Evolutionary conservation across 2,329 filamentous ascomycete species (phyloP), one percentile per base, ranked within the genome.

Genomic region (Beauveria sp.): DNA sequence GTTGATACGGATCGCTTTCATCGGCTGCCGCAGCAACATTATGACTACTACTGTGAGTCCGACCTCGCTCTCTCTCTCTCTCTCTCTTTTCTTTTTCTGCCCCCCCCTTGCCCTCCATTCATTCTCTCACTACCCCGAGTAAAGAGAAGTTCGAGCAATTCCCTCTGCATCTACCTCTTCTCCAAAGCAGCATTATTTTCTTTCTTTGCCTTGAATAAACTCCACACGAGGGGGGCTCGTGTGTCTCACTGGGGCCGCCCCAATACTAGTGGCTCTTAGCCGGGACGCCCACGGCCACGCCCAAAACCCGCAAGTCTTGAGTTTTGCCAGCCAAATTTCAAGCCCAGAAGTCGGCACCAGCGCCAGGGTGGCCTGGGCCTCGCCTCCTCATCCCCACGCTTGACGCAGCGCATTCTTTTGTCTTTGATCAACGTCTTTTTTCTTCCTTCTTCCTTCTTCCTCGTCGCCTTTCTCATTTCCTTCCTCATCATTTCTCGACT

Each of bases 21-120:
- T 22, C 28, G 12, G 30, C 41, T 56, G 10, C 18, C 5, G 5
- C 54, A 26, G 61, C 60, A 66, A 64, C 61, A 65, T 65, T 58
- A 76, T 77, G 72, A 69, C 73, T 37, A 73, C 70, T 63, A 62
- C 71, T 60, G 76, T 78, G 65, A 74, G 75, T 75, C 56, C 55
- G 62, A 56, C 48, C 60, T 46, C 41, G 48, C 43, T 60, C 41
- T 54, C 47, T 55, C 22, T 12, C 10, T 28, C 9, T 18, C 16
- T 22, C 24, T 63, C 57, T 68, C 66, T 68, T 68, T 63, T 55
- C 62, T 62, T 34, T 68, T 63, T 55, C 62, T 62, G 24, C 28
- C 12, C 7, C 30, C 10, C 30, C 10, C 30, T 34, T 5, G 4
- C 12, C 12, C 1, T 34, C 30, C 30, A 14, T 34, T 12, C 14